A percentile compares a stretch with the other conserved stretches of the same genome.
phyloP scores from a whole-genome alignment of 352 stramenopile genomes.

The Globisporangium abappressorium region DNA sequence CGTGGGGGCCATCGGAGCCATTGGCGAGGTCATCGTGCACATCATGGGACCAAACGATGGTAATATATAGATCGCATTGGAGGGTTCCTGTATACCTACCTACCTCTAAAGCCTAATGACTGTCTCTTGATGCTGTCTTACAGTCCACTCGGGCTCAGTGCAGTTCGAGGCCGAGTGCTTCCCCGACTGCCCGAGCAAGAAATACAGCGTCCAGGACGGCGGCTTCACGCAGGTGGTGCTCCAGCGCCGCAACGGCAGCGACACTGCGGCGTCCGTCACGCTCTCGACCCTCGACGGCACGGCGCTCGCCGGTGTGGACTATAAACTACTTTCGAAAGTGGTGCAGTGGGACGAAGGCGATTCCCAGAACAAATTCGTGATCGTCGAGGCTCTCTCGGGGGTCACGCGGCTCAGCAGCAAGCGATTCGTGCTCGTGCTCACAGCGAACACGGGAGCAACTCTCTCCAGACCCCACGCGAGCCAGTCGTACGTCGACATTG shows the following conservation, averaged over 20 bases:
- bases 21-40: conserved; percentile 41
- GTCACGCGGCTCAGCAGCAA: conserved; percentile 27
- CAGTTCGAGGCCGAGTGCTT: conserved; percentile 76
- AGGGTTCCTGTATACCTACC: background rate
- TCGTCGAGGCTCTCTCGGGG: conserved; percentile 38
- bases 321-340: conserved; percentile 28
- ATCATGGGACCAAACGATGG: conserved; percentile 63
- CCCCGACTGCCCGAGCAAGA: conserved; percentile 42
- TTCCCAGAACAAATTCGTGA: conserved; percentile 37
- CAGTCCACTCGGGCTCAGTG: conserved; percentile 37
- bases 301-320: conserved; percentile 48
- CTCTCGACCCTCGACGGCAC: conserved; percentile 45
- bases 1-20: conserved; percentile 35
- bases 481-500: conserved; percentile 40
- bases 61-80: background rate
- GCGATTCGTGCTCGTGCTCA: conserved; percentile 41
- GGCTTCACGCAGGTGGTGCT: conserved; percentile 48
- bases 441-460: conserved; percentile 20
- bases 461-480: conserved; percentile 30
- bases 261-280: conserved; percentile 39
- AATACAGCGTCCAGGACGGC: conserved; percentile 44
- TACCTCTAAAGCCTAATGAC: background rate
- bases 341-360: conserved; percentile 60
- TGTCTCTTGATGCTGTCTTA: background rate
- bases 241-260: conserved; percentile 53